Evolutionary conservation across 495 filamentous ascomycete species (phyloP).

Genomic region (Penicillium bialowiezense): DNA sequence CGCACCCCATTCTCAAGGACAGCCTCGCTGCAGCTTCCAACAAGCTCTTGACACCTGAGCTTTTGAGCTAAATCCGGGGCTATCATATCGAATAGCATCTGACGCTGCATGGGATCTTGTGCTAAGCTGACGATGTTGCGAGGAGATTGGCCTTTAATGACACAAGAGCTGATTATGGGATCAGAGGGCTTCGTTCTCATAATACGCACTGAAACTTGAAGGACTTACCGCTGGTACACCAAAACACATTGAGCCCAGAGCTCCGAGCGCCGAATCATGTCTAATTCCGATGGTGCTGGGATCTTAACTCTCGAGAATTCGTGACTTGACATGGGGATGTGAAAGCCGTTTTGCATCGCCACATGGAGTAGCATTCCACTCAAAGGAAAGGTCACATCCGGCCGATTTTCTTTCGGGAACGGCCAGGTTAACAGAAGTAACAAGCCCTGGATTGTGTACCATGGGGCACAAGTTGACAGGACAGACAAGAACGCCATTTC

Average conservation of each 20-base stretch:
- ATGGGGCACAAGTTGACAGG: conserved; percentile 33
- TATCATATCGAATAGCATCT: conserved; percentile 31
- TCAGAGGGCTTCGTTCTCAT: background rate
- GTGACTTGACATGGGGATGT: conserved; percentile 47
- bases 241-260: conserved; percentile 45
- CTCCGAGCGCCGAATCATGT: conserved; percentile 37
- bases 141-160: conserved; percentile 38
- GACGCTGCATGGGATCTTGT: conserved; percentile 34
- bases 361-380: conserved; percentile 42
- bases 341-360: conserved; percentile 50
- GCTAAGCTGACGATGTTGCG: conserved; percentile 29
- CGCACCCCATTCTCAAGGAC: conserved; percentile 37
- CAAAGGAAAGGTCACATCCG: conserved; percentile 41
- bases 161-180: conserved; percentile 25
- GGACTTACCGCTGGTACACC: conserved; percentile 40
- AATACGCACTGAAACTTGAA: background rate
- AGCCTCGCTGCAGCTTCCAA: conserved; percentile 32
- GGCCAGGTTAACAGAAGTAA: conserved; percentile 50
- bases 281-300: conserved; percentile 30
- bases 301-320: conserved; percentile 42
- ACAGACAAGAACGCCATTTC: conserved; percentile 46
- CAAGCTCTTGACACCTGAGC: conserved; percentile 34
- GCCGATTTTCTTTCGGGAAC: conserved; percentile 42
- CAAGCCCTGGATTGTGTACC: conserved; percentile 47
- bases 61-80: conserved; percentile 30